Evolutionary conservation across 2,329 filamentous ascomycete genomes (phyloP).

Genomic region (Cordyceps pruinosa): DNA sequence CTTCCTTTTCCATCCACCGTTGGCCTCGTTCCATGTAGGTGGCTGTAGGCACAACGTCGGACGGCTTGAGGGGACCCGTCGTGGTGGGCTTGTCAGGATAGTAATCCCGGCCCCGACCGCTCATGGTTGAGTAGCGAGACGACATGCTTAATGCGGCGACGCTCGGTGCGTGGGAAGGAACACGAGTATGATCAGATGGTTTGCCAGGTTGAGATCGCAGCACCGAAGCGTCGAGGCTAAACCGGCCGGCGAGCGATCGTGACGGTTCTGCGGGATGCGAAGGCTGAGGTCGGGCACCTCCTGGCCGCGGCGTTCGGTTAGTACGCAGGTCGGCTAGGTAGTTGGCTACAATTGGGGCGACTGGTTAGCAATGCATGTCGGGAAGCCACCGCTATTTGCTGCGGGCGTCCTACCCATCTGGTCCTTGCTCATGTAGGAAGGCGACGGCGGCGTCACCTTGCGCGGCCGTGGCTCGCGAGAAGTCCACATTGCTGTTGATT

Average conservation of each 20-base stretch:
- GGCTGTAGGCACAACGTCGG: constrained; percentile 56
- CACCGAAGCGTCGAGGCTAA: constrained; percentile 26
- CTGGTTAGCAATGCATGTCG: constrained; percentile 15
- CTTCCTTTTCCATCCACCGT: constrained; percentile 76
- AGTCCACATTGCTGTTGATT: constrained; percentile 25
- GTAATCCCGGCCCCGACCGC: constrained; percentile 43
- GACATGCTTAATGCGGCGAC: constrained; percentile 37
- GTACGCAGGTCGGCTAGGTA: constrained; percentile 67
- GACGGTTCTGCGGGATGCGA: constrained; percentile 26
- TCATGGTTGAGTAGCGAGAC: constrained; percentile 43
- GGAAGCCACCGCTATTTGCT: constrained; percentile 1
- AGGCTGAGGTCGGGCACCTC: constrained; percentile 61
- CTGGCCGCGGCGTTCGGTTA: constrained; percentile 60
- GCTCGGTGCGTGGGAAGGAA: constrained; percentile 31
- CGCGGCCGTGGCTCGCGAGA: constrained; percentile 32
- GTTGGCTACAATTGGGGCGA: constrained; percentile 41
- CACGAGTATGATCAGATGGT: constrained; percentile 20
- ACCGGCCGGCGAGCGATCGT: constrained; percentile 24
- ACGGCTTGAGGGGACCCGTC: constrained; percentile 43
- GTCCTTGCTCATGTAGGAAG: constrained; percentile 59
- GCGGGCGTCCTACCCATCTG: constrained; percentile 49
- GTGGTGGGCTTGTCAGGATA: constrained; percentile 36
- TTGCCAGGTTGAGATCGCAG: constrained; percentile 18
- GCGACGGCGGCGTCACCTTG: constrained; percentile 54
- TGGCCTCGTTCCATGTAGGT: constrained; percentile 68